Base-by-base conservation (phyloP, 225 moss, liverwort and hornwort genomes). In the Physcomitrellopsis africana region DNA sequence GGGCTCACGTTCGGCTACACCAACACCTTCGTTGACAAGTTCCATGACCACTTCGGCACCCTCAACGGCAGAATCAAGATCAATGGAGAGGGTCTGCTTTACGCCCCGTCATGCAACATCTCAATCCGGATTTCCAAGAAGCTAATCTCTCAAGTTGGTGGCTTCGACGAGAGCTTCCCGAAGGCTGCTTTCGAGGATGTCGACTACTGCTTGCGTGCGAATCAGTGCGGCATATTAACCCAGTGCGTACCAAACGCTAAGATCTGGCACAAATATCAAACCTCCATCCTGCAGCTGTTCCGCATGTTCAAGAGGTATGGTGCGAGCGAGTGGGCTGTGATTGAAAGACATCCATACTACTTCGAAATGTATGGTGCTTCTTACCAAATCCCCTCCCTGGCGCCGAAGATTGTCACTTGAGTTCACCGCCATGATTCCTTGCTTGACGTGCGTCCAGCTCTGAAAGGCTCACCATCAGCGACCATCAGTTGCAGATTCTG, bases 161-260 rank as follows among this genome's bases (percentile, higher is more conserved):
- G 87, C 51, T 88, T 88, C 63, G 87, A 88, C 17, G 85, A 88
- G 56, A 88, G 87, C 61, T 88, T 88, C 62, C 87, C 87, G 3
- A 88, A 88, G 72, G 87, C 87, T 64, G 87, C 87, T 37, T 88
- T 88, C 44, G 87, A 88, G 69, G 87, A 88, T 42, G 87, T 88
- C 19, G 87, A 88, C 62, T 88, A 80, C 78, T 88, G 87, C 41
- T 8, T 88, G 72, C 87, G 87, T 11, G 87, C 87, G 6, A 27
- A 57, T 23, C 79, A 80, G 58, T 88, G 80, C 56, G 87, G 87
- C 5, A 82, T 80, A 4, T 17, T 78, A 41, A 88, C 80, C 12
- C 77, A 76, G 13, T 88, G 87, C 78, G 87, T 80, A 48, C 82
- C 72, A 54, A 85, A 85, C 70, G 87, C 87, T 9, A 88, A 88